These are phyloP conservation scores for Botrytis galanthina DNA, from an alignment of 2,329 filamentous ascomycete species.

Conservation along the genomic window DNA sequence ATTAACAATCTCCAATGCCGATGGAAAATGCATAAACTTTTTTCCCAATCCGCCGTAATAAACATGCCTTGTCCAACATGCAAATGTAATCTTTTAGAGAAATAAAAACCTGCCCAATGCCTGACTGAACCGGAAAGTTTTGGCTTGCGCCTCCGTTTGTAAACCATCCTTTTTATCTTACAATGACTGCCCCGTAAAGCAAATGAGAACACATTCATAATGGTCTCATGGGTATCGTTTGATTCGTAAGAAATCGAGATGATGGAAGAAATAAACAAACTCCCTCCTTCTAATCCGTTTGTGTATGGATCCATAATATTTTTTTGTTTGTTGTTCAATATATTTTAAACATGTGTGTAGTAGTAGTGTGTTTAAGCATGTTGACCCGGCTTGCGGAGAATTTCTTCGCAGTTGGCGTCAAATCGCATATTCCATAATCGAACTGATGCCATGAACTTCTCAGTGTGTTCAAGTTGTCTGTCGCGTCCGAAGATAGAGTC, in stretches of 20 bases:
- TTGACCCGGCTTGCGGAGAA: conserved; percentile 59
- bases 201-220: conserved; percentile 19
- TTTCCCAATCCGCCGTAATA: conserved; percentile 11
- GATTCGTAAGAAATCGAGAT: conserved; percentile 21
- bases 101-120: conserved; percentile 19
- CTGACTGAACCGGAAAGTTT: conserved; percentile 22
- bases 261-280: conserved; percentile 24
- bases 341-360: conserved; percentile 25
- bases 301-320: conserved; percentile 17
- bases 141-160: conserved; percentile 20
- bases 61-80: conserved; percentile 15
- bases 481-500: conserved; percentile 93
- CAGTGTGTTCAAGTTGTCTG: conserved; percentile 82
- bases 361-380: conserved; percentile 24
- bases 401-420: conserved; percentile 92
- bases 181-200: conserved; percentile 20
- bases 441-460: conserved; percentile 78
- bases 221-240: conserved; percentile 22
- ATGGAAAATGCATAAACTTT: conserved; percentile 19
- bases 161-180: conserved; percentile 23
- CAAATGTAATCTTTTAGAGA: conserved; percentile 17
- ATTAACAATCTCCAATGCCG: conserved; percentile 18
- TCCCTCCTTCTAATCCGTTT: conserved; percentile 19
- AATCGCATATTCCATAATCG: conserved; percentile 81
- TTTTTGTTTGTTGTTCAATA: conserved; percentile 1